Conservation (phyloP, 352 stramenopile genomes). For the Globisporangium canariense region DNA sequence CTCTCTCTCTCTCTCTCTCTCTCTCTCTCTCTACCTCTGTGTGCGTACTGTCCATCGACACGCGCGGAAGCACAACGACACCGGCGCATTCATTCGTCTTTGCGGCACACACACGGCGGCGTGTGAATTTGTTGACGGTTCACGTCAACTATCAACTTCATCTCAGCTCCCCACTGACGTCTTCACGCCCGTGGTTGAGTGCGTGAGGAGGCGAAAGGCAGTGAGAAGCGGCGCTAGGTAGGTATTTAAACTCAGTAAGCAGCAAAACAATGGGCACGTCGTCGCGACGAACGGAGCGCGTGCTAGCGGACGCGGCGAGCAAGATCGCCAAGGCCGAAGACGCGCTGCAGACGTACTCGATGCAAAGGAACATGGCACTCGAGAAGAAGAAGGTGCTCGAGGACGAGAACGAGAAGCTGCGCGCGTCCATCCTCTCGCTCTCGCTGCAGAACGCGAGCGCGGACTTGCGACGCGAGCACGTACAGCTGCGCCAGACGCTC, state of each 20-base stretch:
- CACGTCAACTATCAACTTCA: background rate
- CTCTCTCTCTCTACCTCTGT: background rate
- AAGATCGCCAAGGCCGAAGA: slow-evolving; percentile 78
- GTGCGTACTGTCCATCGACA: too few species aligned
- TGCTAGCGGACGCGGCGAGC: slow-evolving; percentile 65
- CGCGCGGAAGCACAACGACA: background rate
- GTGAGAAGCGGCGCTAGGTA: background rate
- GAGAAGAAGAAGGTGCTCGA: slow-evolving; percentile 75
- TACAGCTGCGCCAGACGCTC: slow-evolving; percentile 80
- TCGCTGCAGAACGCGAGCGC: slow-evolving; percentile 74
- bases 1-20: background rate
- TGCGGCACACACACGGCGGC: background rate
- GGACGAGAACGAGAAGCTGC: slow-evolving; percentile 80
- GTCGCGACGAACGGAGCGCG: slow-evolving; percentile 47
- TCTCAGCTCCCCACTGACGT: background rate
- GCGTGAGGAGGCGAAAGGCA: background rate
- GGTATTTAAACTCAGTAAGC: slow-evolving; percentile 11
- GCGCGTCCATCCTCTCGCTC: slow-evolving; percentile 70
- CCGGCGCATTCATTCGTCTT: background rate
- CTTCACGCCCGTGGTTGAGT: background rate
- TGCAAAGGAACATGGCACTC: slow-evolving; percentile 43
- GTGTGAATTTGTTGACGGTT: background rate
- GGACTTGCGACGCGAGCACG: slow-evolving; percentile 76
- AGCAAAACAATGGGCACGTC: slow-evolving; percentile 39
- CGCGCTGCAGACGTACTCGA: slow-evolving; percentile 47